Conservation (phyloP, 2,329 filamentous ascomycete species). For the Reticulascus tulasneorum region DNA sequence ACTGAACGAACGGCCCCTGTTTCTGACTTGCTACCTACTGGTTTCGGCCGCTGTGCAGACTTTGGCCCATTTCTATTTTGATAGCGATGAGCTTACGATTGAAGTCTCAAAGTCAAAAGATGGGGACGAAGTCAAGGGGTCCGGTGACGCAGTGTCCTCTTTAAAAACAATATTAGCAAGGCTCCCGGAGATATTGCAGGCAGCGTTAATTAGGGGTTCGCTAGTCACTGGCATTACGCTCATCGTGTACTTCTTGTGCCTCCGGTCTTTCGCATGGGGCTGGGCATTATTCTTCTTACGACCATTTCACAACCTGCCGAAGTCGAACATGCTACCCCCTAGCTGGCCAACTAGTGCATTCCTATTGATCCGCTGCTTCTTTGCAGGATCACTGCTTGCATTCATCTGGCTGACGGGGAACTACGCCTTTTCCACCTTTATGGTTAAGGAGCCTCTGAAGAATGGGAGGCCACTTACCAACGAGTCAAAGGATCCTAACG, state of each 20-base stretch:
- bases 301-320: constrained; percentile 71
- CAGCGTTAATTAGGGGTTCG: constrained; percentile 35
- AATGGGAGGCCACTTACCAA: constrained; percentile 77
- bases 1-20: constrained; percentile 83
- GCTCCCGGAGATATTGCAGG: constrained; percentile 34
- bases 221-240: constrained; percentile 41
- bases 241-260: constrained; percentile 56
- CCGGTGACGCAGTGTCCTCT: constrained; percentile 14
- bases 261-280: constrained; percentile 64
- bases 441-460: constrained; percentile 78
- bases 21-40: constrained; percentile 68
- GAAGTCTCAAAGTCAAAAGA: constrained; percentile 26
- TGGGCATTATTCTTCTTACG: constrained; percentile 68
- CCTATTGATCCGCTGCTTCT: constrained; percentile 51
- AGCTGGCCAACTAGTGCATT: constrained; percentile 55
- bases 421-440: constrained; percentile 72
- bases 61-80: constrained; percentile 63
- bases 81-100: constrained; percentile 66
- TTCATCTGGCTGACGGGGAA: constrained; percentile 76
- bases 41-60: constrained; percentile 68
- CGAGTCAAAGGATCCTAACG: constrained; percentile 87
- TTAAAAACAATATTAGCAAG: constrained; percentile 31
- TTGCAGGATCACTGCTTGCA: constrained; percentile 63
- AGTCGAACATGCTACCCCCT: constrained; percentile 59
- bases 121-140: constrained; percentile 9